Percentiles rank a stretch among this genome's conserved stretches.
These are phyloP conservation scores for Lobosporangium transversale DNA, from an alignment of 192 early-diverging fungal genomes.

Conservation along the genomic window DNA sequence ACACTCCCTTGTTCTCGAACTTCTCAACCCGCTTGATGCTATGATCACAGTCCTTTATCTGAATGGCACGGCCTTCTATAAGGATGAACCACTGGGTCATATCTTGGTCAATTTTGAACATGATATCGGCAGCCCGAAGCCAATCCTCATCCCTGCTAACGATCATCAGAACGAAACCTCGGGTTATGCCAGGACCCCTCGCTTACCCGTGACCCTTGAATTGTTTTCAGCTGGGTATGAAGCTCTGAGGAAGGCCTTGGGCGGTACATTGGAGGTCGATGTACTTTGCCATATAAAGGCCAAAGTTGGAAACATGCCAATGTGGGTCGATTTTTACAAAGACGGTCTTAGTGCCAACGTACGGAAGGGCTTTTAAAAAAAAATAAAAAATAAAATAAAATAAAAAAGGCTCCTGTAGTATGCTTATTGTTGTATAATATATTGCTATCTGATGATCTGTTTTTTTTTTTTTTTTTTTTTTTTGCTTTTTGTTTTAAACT, in stretches of 20 bases:
- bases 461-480: too few relatives aligned
- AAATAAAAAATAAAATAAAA: too few relatives aligned
- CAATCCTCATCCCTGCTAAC: constrained; percentile 46
- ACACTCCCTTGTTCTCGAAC: constrained; percentile 24
- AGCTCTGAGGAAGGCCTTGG: constrained; percentile 57
- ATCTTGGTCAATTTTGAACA: constrained; percentile 39
- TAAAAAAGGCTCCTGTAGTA: too few relatives aligned
- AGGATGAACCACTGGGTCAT: constrained; percentile 36
- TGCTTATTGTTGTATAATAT: too few relatives aligned
- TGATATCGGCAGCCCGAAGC: constrained; percentile 38
- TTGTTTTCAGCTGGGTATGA: constrained; percentile 54
- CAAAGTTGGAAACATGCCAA: constrained; percentile 47
- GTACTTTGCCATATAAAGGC: constrained; percentile 56
- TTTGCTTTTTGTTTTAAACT: too few relatives aligned
- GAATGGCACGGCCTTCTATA: constrained; percentile 42
- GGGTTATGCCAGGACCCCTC: constrained; percentile 41
- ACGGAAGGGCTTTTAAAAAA: constrained; percentile 50
- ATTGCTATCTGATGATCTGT: too few relatives aligned
- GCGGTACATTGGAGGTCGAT: constrained; percentile 56
- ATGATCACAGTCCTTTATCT: constrained; percentile 43
- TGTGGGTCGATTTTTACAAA: constrained; percentile 56
- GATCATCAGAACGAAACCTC: constrained; percentile 44
- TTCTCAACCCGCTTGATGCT: constrained; percentile 39
- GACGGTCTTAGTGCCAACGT: constrained; percentile 56
- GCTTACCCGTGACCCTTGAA: constrained; percentile 38